Conservation (phyloP, 1,284 basidiomycete genomes). For the Rhodotorula sp. region DNA sequence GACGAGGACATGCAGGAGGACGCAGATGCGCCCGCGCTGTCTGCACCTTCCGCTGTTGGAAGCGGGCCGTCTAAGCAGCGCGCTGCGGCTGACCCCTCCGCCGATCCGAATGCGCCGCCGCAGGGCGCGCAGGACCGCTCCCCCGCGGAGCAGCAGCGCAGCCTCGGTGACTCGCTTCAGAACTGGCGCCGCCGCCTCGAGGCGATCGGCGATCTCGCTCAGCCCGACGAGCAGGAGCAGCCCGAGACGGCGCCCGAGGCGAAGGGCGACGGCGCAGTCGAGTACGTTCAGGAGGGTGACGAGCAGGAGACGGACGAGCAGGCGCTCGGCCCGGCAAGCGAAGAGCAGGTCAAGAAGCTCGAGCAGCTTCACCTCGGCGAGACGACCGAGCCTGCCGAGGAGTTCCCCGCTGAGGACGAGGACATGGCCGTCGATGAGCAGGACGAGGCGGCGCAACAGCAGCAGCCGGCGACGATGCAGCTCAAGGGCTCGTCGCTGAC, state of each 20-base stretch:
- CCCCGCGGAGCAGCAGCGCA: constrained; percentile 56
- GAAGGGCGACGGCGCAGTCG: constrained; percentile 58
- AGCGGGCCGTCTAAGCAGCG: constrained; percentile 38
- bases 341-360: constrained; percentile 79
- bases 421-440: constrained; percentile 44
- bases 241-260: constrained; percentile 56
- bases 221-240: constrained; percentile 52
- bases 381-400: constrained; percentile 54
- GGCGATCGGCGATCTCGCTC: constrained; percentile 69
- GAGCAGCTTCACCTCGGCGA: constrained; percentile 76
- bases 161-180: constrained; percentile 80
- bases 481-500: constrained; percentile 39
- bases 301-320: constrained; percentile 77
- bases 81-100: constrained; percentile 28
- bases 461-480: constrained; percentile 19
- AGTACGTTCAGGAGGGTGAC: constrained; percentile 75
- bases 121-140: constrained; percentile 15
- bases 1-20: constrained; percentile 31
- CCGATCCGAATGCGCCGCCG: constrained; percentile 22
- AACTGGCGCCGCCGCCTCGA: constrained; percentile 83
- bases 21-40: constrained; percentile 21
- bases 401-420: constrained; percentile 40
- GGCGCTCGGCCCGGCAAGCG: constrained; percentile 81
- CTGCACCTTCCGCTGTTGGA: constrained; percentile 30
- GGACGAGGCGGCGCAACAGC: constrained; percentile 16